Conservation (phyloP, 1,284 basidiomycete genomes). For the Cystobasidium pallidum region DNA sequence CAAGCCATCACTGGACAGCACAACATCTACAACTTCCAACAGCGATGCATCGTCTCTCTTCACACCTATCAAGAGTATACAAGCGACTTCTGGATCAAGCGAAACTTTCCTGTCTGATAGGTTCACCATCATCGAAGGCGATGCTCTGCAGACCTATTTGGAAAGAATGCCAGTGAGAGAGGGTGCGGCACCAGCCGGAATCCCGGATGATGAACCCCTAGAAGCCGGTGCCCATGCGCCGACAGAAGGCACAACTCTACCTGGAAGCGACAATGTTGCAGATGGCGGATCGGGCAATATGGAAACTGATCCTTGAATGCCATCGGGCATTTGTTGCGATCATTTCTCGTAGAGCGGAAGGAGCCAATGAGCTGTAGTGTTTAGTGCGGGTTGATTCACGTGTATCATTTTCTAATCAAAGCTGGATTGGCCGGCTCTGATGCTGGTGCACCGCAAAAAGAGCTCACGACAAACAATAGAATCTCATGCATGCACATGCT, state of each 20-base stretch:
- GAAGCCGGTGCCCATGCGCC: conserved; percentile 26
- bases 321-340: background rate
- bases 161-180: conserved; percentile 48
- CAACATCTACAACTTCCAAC: background rate
- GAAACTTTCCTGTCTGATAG: conserved; percentile 50
- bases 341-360: background rate
- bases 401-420: background rate
- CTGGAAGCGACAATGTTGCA: conserved; percentile 13
- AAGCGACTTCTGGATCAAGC: conserved; percentile 56
- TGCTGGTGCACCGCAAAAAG: background rate
- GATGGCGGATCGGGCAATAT: conserved; percentile 33
- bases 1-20: conserved; percentile 17
- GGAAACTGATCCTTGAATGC: conserved; percentile 28
- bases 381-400: background rate
- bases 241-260: conserved; percentile 11
- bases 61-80: conserved; percentile 29
- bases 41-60: conserved; percentile 1
- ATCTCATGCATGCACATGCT: too few species aligned
- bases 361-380: background rate
- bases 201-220: conserved; percentile 30
- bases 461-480: too few species aligned
- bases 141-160: conserved; percentile 51
- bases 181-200: conserved; percentile 30
- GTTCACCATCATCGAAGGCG: conserved; percentile 78
- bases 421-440: background rate